Evolutionary conservation across 2,329 filamentous ascomycete genomes (phyloP).

Genomic region (Claviceps lovelessii): DNA sequence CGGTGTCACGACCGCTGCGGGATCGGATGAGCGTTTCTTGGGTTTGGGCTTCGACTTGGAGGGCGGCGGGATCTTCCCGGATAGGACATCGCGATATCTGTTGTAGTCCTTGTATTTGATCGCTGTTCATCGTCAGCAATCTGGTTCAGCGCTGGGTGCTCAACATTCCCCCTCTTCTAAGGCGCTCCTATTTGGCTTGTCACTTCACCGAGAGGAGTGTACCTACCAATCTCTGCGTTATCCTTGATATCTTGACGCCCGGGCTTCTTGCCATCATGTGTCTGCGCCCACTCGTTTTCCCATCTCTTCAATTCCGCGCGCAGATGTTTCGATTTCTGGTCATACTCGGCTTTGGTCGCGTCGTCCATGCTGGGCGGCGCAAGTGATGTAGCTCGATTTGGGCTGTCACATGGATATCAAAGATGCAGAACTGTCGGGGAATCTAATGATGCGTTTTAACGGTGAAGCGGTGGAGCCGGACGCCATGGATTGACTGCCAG

Average conservation of each 20-base stretch:
- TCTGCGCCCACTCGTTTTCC: slow-evolving; percentile 52
- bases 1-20: slow-evolving; percentile 27
- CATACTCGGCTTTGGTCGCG: slow-evolving; percentile 28
- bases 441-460: background rate
- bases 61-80: slow-evolving; percentile 34
- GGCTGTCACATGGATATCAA: background rate
- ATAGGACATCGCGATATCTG: slow-evolving; percentile 44
- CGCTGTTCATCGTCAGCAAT: slow-evolving; percentile 26
- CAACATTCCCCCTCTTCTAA: too few species aligned
- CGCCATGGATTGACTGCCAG: background rate
- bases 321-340: slow-evolving; percentile 38
- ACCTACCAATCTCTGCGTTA: slow-evolving; percentile 53
- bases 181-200: too few species aligned
- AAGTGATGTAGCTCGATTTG: background rate
- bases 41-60: slow-evolving; percentile 14
- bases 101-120: slow-evolving; percentile 67
- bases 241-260: slow-evolving; percentile 62
- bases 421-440: background rate
- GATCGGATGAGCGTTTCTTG: slow-evolving; percentile 28
- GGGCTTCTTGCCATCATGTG: slow-evolving; percentile 54
- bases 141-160: background rate
- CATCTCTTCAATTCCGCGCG: slow-evolving; percentile 59
- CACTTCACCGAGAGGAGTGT: too few species aligned
- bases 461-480: background rate
- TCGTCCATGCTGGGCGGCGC: slow-evolving; percentile 30